Evolutionary conservation across 257 asterid genomes (phyloP), one percentile per base, ranked within the genome.

Genomic region (Solanum tacnaense): DNA sequence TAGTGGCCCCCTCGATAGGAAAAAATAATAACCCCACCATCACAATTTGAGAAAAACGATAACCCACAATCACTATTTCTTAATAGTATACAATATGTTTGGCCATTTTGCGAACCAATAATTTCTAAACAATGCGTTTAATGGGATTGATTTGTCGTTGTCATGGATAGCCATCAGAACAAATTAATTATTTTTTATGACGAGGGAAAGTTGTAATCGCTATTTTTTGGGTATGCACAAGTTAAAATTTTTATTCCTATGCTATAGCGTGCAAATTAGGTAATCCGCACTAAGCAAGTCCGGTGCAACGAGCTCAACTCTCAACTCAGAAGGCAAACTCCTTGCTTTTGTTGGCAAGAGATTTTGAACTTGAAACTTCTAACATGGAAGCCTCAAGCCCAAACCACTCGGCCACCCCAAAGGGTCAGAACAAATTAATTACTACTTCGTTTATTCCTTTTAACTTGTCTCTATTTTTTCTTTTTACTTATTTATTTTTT

Each of bases 361-460:
- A 52, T 52, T 52, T 52, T 0, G 2, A 18, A 18, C 2, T 52
- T 52, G 10, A 52, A 4, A 52, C n/a, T 9, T 52, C 62, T 1
- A 2, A 52, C 9, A 52, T 16, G 1, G 0, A 52, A 18, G 62
- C 18, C n/a, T 0, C 4, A 52, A 52, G 9, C n/a, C 3, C n/a
- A 52, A 52, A 18, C 0, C 4, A 52, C 2, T 18, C 2, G n/a
- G n/a, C 2, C n/a, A 6, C n/a, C 8, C 23, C 9, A 1, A 52
- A 52, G 3, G n/a, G 10, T 60, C 29, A 60, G 3, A 60, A 60
- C 27, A 23, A 60, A n/a, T 23, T 60, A 60, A 23, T 23, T 60
- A 60, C 70, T 60, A 23, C 13, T 23, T 8, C 29, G 5, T 23
- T 9, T 23, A 60, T 60, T 60, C 27, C 70, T 4, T 23, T 23